phyloP scores from a whole-genome alignment of 805 yeast genomes.

The Soucietia sequanensis region DNA sequence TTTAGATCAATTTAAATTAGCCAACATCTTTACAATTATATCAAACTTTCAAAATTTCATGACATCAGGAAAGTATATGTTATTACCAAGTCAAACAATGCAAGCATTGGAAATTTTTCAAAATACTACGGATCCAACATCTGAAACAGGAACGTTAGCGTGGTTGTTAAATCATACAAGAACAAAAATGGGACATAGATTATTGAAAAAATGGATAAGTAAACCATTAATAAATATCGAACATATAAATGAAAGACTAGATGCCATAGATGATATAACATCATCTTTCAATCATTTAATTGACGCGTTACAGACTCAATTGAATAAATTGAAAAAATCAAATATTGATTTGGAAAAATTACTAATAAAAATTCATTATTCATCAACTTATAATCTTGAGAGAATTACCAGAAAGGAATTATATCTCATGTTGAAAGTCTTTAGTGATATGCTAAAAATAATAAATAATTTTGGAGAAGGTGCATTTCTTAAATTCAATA shows the following conservation, averaged over 20 bases:
- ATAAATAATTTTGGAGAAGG: constrained; percentile 29
- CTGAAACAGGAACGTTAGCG: constrained; percentile 64
- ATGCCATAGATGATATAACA: constrained; percentile 46
- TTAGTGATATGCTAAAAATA: constrained; percentile 23
- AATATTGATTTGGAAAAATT: constrained; percentile 32
- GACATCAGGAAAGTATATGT: constrained; percentile 46
- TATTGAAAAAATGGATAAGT: constrained; percentile 69
- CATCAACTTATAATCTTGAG: constrained; percentile 23
- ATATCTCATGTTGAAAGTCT: constrained; percentile 27
- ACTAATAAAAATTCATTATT: constrained; percentile 38
- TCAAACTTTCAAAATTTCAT: constrained; percentile 55
- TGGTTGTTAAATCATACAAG: constrained; percentile 82
- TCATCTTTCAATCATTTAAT: constrained; percentile 29
- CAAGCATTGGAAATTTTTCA: constrained; percentile 72
- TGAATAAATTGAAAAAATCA: constrained; percentile 25
- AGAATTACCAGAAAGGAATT: constrained; percentile 33
- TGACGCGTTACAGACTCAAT: constrained; percentile 26
- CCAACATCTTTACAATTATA: constrained; percentile 50
- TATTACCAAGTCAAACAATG: constrained; percentile 64
- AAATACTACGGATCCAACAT: constrained; percentile 54
- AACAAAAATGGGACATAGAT: constrained; percentile 72
- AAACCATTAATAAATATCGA: constrained; percentile 61
- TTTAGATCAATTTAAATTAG: constrained; percentile 62
- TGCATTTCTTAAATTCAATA: constrained; percentile 32
- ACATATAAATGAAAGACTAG: constrained; percentile 57